A percentile compares a stretch with the other conserved stretches of the same genome.
Evolutionary conservation across 768 basidiomycete genomes (phyloP).

Genomic region (Xerocomellus chrysenteron): DNA sequence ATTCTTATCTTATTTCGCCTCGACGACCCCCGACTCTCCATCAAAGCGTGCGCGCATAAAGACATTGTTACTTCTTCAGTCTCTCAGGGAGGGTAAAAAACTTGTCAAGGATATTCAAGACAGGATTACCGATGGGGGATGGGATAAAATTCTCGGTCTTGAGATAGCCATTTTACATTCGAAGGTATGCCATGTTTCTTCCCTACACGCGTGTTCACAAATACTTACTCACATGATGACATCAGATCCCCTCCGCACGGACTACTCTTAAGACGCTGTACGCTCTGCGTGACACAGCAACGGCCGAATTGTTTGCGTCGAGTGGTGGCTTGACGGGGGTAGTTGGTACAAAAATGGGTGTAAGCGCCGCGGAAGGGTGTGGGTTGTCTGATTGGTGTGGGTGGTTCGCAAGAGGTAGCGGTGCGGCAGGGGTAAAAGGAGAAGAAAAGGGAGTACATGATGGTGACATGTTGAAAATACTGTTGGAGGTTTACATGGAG

Average conservation of each 20-base stretch:
- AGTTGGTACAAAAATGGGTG: slow-evolving; percentile 52
- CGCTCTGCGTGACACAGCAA: slow-evolving; percentile 66
- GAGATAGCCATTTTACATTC: slow-evolving; percentile 79
- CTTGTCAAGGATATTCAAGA: slow-evolving; percentile 21
- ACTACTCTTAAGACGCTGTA: slow-evolving; percentile 65
- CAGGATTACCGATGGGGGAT: slow-evolving; percentile 18
- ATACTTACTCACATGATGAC: background rate
- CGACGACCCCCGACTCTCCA: slow-evolving; percentile 79
- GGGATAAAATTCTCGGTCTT: slow-evolving; percentile 57
- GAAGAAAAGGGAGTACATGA: slow-evolving; percentile 43
- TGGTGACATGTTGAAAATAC: slow-evolving; percentile 59
- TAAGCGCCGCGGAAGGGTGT: slow-evolving; percentile 55
- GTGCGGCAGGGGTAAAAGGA: slow-evolving; percentile 41
- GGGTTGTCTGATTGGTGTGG: slow-evolving; percentile 39
- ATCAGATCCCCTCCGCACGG: slow-evolving; percentile 7
- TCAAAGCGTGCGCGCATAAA: slow-evolving; percentile 74
- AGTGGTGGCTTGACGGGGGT: slow-evolving; percentile 65
- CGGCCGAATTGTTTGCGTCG: slow-evolving; percentile 86
- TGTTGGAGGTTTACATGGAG: slow-evolving; percentile 82
- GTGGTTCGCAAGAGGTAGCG: slow-evolving; percentile 48
- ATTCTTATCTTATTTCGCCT: slow-evolving; percentile 67
- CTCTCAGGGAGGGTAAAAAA: slow-evolving; percentile 17
- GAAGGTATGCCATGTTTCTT: slow-evolving; percentile 46
- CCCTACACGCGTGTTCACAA: background rate
- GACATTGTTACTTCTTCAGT: slow-evolving; percentile 73